A percentile compares a stretch with the other conserved stretches of the same genome.
These are phyloP conservation scores for Dictyostelium brefeldianum DNA, from an alignment of 78 protist genomes.

Conservation along the genomic window DNA sequence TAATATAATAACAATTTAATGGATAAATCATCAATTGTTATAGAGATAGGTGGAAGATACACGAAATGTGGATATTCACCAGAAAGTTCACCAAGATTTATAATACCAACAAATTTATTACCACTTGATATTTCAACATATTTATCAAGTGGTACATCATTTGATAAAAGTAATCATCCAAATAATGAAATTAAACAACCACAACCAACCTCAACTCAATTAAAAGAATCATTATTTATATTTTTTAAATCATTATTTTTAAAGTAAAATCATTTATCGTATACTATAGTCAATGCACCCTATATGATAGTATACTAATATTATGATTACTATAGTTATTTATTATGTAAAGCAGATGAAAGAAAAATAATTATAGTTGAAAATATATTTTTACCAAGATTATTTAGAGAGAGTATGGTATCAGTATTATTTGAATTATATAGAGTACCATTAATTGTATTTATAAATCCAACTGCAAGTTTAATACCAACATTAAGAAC, in stretches of 20 bases:
- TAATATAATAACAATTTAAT: not conserved
- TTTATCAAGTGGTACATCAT: conserved; percentile 42
- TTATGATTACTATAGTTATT: no score
- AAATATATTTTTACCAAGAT: conserved; percentile 66
- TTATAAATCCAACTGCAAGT: conserved; percentile 35
- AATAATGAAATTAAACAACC: not conserved
- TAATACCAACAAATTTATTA: conserved; percentile 37
- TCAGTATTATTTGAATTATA: conserved; percentile 55
- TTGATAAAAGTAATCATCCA: not conserved
- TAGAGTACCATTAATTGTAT: conserved; percentile 31
- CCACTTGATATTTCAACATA: conserved; percentile 30
- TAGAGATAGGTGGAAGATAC: conserved; percentile 62
- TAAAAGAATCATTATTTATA: conserved; percentile 42
- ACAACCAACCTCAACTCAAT: conserved; percentile 18
- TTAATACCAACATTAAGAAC: conserved; percentile 52
- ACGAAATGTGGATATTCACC: conserved; percentile 70
- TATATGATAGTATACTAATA: no score
- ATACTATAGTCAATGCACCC: no score
- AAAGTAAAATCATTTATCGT: conserved; percentile 36
- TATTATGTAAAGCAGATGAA: conserved; percentile 62
- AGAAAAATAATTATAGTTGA: conserved; percentile 65
- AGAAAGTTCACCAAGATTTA: conserved; percentile 71
- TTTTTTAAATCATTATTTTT: conserved; percentile 42
- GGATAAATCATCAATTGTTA: conserved; percentile 71
- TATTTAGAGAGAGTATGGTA: conserved; percentile 58